phyloP scores from a whole-genome alignment of 331 rosid genomes.

The Malus hybrid region DNA sequence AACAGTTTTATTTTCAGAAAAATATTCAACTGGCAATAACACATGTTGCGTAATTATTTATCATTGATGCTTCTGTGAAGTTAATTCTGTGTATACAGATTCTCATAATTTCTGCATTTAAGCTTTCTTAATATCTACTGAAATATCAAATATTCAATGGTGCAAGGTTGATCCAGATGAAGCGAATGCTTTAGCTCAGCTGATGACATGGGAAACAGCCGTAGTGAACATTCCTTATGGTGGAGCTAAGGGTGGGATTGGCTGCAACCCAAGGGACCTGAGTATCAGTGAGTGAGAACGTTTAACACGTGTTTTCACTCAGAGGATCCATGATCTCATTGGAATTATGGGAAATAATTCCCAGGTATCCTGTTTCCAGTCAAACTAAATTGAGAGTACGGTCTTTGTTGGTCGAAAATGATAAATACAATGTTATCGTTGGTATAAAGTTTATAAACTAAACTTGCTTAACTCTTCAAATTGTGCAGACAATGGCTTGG shows the following conservation, averaged over 20 bases:
- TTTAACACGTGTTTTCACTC: slow-evolving; percentile 88
- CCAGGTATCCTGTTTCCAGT: slow-evolving; percentile 35
- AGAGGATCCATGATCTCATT: slow-evolving; percentile 82
- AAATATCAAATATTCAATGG: slow-evolving; percentile 1
- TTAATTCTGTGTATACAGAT: neutral
- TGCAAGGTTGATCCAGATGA: slow-evolving; percentile 79
- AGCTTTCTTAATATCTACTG: neutral
- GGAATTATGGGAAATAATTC: slow-evolving; percentile 81
- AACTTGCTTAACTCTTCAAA: neutral
- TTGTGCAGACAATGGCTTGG: slow-evolving; percentile 87
- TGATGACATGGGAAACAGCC: slow-evolving; percentile 93
- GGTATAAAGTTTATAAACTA: neutral
- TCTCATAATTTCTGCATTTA: neutral
- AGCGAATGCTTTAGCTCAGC: slow-evolving; percentile 81
- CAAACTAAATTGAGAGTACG: neutral
- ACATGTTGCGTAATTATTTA: neutral
- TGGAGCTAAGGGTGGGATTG: slow-evolving; percentile 92
- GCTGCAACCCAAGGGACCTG: slow-evolving; percentile 74
- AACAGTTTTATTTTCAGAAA: neutral
- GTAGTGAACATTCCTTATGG: slow-evolving; percentile 86
- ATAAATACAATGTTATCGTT: neutral
- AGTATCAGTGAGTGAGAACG: slow-evolving; percentile 76
- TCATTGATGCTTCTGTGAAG: neutral
- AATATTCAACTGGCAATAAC: neutral
- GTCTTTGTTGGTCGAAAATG: neutral